phyloP scores from a whole-genome alignment of 2,329 filamentous ascomycete genomes.

The Phoma sp. region DNA sequence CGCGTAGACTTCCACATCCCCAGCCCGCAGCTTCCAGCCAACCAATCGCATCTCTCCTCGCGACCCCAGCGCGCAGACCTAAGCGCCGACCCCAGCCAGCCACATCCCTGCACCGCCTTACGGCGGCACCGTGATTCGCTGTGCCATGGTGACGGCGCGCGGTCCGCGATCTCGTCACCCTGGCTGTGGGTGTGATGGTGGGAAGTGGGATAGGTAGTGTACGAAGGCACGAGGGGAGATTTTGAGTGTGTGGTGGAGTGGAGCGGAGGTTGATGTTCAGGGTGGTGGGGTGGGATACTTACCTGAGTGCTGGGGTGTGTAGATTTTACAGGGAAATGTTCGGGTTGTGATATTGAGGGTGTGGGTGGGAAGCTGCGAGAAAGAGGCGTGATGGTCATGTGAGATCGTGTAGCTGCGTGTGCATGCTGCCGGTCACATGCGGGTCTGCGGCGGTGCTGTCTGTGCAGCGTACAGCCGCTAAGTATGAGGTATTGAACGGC shows the following conservation, averaged over 20 bases:
- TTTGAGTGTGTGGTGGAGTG: not conserved
- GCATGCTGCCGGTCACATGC: not conserved
- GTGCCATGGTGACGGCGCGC: slow-evolving; percentile 25
- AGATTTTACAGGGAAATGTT: too few relatives aligned
- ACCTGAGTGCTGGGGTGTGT: too few relatives aligned
- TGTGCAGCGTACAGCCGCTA: not conserved
- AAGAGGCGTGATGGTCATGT: not conserved
- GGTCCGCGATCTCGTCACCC: slow-evolving; percentile 30
- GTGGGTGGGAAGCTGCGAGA: not conserved
- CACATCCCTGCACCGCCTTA: slow-evolving; percentile 14
- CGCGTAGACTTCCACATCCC: too few relatives aligned
- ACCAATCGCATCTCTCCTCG: not conserved
- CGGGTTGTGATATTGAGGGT: not conserved
- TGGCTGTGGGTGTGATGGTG: not conserved
- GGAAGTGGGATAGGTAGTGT: not conserved
- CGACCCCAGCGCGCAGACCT: slow-evolving; percentile 7
- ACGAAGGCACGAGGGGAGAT: not conserved
- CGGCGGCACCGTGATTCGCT: slow-evolving; percentile 26
- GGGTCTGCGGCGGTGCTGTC: not conserved
- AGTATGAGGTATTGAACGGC: not conserved
- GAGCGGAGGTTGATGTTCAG: too few relatives aligned
- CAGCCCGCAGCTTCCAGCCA: not conserved
- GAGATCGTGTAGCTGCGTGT: not conserved
- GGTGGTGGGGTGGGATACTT: too few relatives aligned
- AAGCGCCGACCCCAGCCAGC: slow-evolving; percentile 23